Evolutionary conservation across 176 grass and related monocot genomes (phyloP), one percentile per base, ranked within the genome.

Genomic region (Oryza meyeriana): DNA sequence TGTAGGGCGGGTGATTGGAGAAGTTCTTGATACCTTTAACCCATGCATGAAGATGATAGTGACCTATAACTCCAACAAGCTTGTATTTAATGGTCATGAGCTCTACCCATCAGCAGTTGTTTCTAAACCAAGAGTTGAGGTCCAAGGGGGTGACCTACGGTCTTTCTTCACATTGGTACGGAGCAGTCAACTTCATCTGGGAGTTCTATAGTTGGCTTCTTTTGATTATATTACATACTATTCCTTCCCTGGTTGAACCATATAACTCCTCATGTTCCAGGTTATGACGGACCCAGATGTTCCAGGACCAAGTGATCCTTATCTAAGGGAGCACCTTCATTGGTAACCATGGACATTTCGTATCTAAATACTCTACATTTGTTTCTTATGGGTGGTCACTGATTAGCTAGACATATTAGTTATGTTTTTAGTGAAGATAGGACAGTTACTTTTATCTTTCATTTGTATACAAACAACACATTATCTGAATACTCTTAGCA

Each of bases 241-340:
- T 68, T 75, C 69, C 41, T 75, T 82, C 22, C 32, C 13, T 81
- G n/a, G 72, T 59, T 59, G n/a, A 42, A 12, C 72, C 14, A 47
- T 35, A 76, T 35, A 76, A 42, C 64, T 77, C 22, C 45, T 83
- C 28, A 67, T 75, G 79, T 69, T 84, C 34, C 86, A 99, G 97
- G 89, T 99, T 68, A 99, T 99, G 97, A 99, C 69, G 61, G 97
- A 99, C 47, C 97, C 97, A 42, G 93, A 99, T 83, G 97, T 94
- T 30, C 97, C 97, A 77, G 93, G 97, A 24, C 93, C 97, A 12
- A 96, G 97, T 73, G 97, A 99, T 82, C 97, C 97, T 30, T 92
- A 99, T 79, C 91, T 87, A 33, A 74, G 97, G 87, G 97, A 99
- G 81, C 93, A 94, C 40, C 84, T 96, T 58, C 97, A 99, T 45